Conservation (phyloP, 2,329 filamentous ascomycete species). For the Cordyceps pruinosa region DNA sequence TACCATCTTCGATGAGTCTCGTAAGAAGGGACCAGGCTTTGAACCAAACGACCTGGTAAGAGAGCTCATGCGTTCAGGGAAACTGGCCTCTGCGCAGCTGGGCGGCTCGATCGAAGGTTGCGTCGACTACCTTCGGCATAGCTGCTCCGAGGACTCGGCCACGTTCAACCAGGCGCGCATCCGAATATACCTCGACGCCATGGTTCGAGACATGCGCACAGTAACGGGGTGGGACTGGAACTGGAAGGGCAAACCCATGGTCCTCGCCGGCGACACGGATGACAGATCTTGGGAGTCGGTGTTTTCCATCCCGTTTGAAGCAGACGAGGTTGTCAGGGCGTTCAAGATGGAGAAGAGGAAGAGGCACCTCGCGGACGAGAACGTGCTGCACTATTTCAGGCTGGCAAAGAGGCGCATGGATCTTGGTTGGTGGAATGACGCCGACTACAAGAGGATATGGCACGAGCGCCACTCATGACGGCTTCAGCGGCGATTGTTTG, state of each 20-base stretch:
- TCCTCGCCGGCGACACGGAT: not conserved
- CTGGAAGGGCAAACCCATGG: not conserved
- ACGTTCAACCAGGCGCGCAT: not conserved
- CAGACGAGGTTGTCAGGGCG: not conserved
- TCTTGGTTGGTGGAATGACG: not conserved
- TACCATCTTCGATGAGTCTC: not conserved
- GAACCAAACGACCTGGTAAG: not conserved
- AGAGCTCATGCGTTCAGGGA: not conserved
- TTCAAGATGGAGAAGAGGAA: not conserved
- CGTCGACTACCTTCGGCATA: not conserved
- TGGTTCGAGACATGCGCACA: not conserved
- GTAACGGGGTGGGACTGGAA: not conserved
- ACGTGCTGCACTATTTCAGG: not conserved
- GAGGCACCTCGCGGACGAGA: not conserved
- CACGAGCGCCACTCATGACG: not conserved
- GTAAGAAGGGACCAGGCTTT: not conserved
- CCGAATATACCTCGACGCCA: not conserved
- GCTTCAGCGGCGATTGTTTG: no score
- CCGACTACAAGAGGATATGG: not conserved
- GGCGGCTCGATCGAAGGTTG: not conserved
- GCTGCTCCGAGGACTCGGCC: not conserved
- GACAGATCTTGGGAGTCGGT: not conserved
- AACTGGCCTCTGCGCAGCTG: not conserved
- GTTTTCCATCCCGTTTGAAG: not conserved
- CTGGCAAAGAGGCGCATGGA: not conserved